phyloP scores from a whole-genome alignment of 2,329 filamentous ascomycete genomes.

The Colletotrichum echinochloae region DNA sequence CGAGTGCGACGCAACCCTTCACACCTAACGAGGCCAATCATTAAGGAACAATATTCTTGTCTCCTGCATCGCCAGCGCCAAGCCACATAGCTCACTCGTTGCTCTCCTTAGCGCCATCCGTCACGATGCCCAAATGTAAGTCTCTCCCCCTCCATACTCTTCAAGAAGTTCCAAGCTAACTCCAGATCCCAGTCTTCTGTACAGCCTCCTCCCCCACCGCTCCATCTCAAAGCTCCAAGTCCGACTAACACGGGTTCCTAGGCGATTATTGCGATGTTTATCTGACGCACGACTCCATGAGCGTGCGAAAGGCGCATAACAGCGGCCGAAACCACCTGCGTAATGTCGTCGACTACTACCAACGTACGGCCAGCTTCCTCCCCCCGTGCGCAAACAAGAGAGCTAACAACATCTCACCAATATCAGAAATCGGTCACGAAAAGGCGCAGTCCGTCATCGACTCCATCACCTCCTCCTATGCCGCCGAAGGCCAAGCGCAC shows the following conservation, averaged over 20 bases:
- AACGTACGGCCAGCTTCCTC: slow-evolving; percentile 69
- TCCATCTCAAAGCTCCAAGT: slow-evolving; percentile 17
- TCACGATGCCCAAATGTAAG: slow-evolving; percentile 90
- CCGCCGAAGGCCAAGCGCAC: slow-evolving; percentile 88
- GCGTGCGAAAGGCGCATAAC: slow-evolving; percentile 98
- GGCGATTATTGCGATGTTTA: slow-evolving; percentile 99
- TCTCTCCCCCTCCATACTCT: slow-evolving; percentile 43
- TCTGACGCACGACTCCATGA: slow-evolving; percentile 99
- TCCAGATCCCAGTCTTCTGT: slow-evolving; percentile 72
- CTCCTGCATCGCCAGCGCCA: neutral
- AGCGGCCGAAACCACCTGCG: slow-evolving; percentile 94
- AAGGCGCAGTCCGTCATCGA: slow-evolving; percentile 99
- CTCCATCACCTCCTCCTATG: slow-evolving; percentile 95
- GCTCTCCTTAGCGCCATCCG: slow-evolving; percentile 6
- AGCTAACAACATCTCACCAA: slow-evolving; percentile 29
- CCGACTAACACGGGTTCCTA: slow-evolving; percentile 50
- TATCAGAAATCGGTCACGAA: slow-evolving; percentile 92
- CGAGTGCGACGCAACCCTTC: slow-evolving; percentile 27
- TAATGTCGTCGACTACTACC: slow-evolving; percentile 98
- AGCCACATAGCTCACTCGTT: neutral
- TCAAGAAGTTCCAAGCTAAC: slow-evolving; percentile 42
- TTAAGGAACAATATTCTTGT: slow-evolving; percentile 25
- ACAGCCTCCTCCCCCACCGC: slow-evolving; percentile 11
- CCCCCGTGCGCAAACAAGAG: slow-evolving; percentile 2
- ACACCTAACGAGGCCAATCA: neutral